Evolutionary conservation across 2,329 filamentous ascomycete genomes (phyloP).

Genomic region (Hymenoscyphus albidus): DNA sequence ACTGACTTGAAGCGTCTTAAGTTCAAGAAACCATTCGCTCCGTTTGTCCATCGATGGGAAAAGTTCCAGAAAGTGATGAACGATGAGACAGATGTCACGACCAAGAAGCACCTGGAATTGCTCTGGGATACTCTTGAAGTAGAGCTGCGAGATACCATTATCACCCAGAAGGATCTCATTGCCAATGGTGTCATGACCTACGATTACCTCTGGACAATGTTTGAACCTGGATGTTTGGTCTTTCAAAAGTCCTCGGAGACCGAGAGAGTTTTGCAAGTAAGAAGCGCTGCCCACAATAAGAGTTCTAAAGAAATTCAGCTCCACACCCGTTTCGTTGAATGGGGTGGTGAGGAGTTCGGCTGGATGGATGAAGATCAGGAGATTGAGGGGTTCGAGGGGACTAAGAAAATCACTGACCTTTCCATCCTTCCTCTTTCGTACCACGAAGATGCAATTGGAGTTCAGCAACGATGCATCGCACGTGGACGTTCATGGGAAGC

Average conservation of each 20-base stretch:
- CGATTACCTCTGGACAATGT: constrained; percentile 37
- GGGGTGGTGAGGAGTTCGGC: constrained; percentile 8
- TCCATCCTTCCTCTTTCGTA: constrained; percentile 6
- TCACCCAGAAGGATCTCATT: constrained; percentile 35
- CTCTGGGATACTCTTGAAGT: constrained; percentile 35
- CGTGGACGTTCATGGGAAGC: constrained; percentile 7
- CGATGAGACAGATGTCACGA: constrained; percentile 32
- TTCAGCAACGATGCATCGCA: constrained; percentile 9
- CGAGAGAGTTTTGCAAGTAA: constrained; percentile 8
- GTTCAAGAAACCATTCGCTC: constrained; percentile 45
- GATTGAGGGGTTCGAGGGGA: constrained; percentile 7
- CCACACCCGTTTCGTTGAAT: constrained; percentile 9
- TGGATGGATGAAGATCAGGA: constrained; percentile 3
- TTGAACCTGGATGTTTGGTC: constrained; percentile 32
- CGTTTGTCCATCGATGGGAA: constrained; percentile 51
- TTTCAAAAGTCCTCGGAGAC: constrained; percentile 7
- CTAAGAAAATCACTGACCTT: constrained; percentile 9
- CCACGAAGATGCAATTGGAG: constrained; percentile 6
- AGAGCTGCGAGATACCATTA: constrained; percentile 37
- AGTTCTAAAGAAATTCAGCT: not conserved
- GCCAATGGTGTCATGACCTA: constrained; percentile 37
- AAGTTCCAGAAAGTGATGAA: constrained; percentile 30
- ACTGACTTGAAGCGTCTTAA: constrained; percentile 45
- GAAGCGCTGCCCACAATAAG: not conserved
- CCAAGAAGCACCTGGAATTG: constrained; percentile 34